These are phyloP conservation scores for Parachlorella kessleri DNA, from an alignment of 139 green algal genomes.

Conservation along the genomic window DNA sequence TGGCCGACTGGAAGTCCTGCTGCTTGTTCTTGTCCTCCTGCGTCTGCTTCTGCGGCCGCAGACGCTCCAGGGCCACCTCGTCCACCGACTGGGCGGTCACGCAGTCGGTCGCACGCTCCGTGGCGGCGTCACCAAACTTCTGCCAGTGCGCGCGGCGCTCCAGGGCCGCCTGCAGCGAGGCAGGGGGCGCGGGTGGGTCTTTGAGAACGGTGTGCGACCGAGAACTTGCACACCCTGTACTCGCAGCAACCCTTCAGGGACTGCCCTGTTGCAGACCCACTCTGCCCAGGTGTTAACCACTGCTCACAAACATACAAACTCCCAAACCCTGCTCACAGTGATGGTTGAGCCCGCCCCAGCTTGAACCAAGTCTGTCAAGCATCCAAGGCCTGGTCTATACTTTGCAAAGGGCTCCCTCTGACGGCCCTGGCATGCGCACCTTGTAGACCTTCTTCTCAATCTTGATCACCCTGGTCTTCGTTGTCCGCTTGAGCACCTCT, in stretches of 20 bases:
- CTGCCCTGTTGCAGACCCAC: too few relatives aligned
- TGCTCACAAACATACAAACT: too few relatives aligned
- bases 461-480: slow-evolving; percentile 82
- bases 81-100: slow-evolving; percentile 79
- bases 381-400: too few relatives aligned
- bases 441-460: slow-evolving; percentile 94
- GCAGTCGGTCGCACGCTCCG: slow-evolving; percentile 52
- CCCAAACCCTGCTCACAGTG: too few relatives aligned
- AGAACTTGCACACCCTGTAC: too few relatives aligned
- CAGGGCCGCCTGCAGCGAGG: slow-evolving; percentile 50
- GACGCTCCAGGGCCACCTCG: slow-evolving; percentile 94
- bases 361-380: too few relatives aligned
- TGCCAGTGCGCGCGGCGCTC: slow-evolving; percentile 75
- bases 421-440: slow-evolving; percentile 53
- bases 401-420: too few relatives aligned
- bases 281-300: too few relatives aligned
- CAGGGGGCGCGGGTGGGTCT: neutral
- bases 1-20: slow-evolving; percentile 70
- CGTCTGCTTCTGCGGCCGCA: slow-evolving; percentile 76
- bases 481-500: slow-evolving; percentile 91
- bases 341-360: too few relatives aligned
- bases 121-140: slow-evolving; percentile 87
- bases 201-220: too few relatives aligned
- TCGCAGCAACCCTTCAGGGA: too few relatives aligned
- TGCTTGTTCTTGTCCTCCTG: slow-evolving; percentile 86